Conservation (phyloP, 176 grass and related monocot genomes). For the Alopecurus myosuroides region DNA sequence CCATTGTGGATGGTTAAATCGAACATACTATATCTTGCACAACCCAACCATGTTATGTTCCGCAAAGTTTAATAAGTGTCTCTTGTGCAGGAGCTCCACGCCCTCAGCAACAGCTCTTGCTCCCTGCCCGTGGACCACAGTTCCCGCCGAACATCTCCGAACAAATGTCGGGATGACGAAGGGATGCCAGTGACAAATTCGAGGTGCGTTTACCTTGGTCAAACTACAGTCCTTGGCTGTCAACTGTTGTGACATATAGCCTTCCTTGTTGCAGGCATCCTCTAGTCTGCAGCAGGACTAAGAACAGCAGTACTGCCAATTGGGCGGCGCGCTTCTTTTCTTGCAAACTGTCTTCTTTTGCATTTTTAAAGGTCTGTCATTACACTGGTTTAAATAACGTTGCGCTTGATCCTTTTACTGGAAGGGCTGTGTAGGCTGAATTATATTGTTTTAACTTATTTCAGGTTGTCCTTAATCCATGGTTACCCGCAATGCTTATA, state of each 20-base stretch:
- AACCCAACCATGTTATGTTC: neutral
- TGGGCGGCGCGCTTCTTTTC: constrained; percentile 60
- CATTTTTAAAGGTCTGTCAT: constrained; percentile 49
- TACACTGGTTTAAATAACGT: neutral
- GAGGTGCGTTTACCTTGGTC: constrained; percentile 27
- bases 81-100: constrained; percentile 31
- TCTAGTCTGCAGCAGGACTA: constrained; percentile 68
- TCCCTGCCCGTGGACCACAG: constrained; percentile 42
- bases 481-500: constrained; percentile 41
- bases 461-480: constrained; percentile 41
- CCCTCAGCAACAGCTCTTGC: constrained; percentile 52
- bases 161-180: constrained; percentile 52
- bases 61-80: neutral
- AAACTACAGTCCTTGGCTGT: neutral
- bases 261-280: constrained; percentile 28
- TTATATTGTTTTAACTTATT: neutral
- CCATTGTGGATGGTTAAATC: neutral
- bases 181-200: constrained; percentile 17
- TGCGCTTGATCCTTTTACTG: neutral
- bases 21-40: neutral
- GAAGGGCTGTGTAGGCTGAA: constrained; percentile 5
- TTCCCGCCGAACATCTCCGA: constrained; percentile 56
- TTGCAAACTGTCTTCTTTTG: constrained; percentile 62
- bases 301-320: constrained; percentile 59
- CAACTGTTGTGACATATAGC: neutral